Conservation (phyloP, 2,329 filamentous ascomycete species). For the Colletotrichum cereale region DNA sequence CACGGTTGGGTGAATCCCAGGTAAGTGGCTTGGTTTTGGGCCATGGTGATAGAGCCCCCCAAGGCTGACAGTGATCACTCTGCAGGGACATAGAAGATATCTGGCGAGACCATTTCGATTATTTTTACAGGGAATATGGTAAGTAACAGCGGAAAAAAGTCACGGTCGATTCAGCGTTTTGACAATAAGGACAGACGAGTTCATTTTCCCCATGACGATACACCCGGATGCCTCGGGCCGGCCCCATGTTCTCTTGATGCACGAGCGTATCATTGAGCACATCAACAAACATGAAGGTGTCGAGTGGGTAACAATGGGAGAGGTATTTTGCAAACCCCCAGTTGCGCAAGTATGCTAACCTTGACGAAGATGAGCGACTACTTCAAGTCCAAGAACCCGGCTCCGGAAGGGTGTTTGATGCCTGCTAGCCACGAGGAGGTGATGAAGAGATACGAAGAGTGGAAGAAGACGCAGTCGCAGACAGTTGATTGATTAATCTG, state of each 20-base stretch:
- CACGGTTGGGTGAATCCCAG: conserved; percentile 70
- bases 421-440: conserved; percentile 56
- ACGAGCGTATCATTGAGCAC: conserved; percentile 77
- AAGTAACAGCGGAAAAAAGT: background rate
- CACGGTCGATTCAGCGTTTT: background rate
- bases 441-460: conserved; percentile 36
- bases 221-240: conserved; percentile 80
- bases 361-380: conserved; percentile 70
- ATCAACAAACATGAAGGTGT: conserved; percentile 73
- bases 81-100: conserved; percentile 70
- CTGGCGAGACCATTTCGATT: conserved; percentile 76
- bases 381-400: conserved; percentile 75
- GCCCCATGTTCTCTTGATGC: conserved; percentile 80
- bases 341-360: background rate
- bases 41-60: rapidly evolving
- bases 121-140: conserved; percentile 78
- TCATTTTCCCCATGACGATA: conserved; percentile 82
- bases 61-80: background rate
- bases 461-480: conserved; percentile 33
- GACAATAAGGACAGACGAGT: conserved; percentile 64
- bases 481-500: background rate
- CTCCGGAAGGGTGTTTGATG: conserved; percentile 70
- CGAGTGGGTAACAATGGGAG: conserved; percentile 77
- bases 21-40: background rate
- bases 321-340: conserved; percentile 47